These are phyloP conservation scores for Boechera stricta DNA, from an alignment of 345 rosid genomes.

Conservation along the genomic window DNA sequence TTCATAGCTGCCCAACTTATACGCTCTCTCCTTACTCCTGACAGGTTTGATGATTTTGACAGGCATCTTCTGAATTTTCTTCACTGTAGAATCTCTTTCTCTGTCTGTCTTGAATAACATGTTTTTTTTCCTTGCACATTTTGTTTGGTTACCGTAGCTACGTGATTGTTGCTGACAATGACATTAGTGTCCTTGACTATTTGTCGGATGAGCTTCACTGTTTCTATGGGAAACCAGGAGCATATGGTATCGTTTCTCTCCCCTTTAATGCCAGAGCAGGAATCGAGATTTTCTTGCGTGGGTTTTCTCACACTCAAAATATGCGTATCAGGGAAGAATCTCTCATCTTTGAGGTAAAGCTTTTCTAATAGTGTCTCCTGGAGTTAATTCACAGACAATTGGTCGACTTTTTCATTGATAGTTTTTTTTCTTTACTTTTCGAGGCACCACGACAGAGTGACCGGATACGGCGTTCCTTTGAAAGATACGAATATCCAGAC, in stretches of 20 bases:
- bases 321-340: background rate
- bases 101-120: background rate
- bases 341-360: background rate
- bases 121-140: constrained; percentile 33
- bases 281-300: constrained; percentile 70
- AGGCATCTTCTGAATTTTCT: too few relatives aligned
- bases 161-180: constrained; percentile 69
- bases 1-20: constrained; percentile 58
- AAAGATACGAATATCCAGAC: background rate
- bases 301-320: background rate
- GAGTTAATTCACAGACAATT: background rate
- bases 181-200: constrained; percentile 82
- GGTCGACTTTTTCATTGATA: background rate
- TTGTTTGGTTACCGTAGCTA: too few relatives aligned
- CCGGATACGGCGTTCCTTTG: too few relatives aligned
- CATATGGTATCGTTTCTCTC: constrained; percentile 80
- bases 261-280: constrained; percentile 84
- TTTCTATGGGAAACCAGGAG: constrained; percentile 85
- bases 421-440: background rate
- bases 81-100: background rate
- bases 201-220: constrained; percentile 82
- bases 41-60: background rate
- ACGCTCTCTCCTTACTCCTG: constrained; percentile 54
- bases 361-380: background rate
- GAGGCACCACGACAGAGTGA: background rate